Percentiles rank a stretch among this genome's conserved stretches.
phyloP scores from a whole-genome alignment of 352 stramenopile genomes.

The Pythium pyrilobum region DNA sequence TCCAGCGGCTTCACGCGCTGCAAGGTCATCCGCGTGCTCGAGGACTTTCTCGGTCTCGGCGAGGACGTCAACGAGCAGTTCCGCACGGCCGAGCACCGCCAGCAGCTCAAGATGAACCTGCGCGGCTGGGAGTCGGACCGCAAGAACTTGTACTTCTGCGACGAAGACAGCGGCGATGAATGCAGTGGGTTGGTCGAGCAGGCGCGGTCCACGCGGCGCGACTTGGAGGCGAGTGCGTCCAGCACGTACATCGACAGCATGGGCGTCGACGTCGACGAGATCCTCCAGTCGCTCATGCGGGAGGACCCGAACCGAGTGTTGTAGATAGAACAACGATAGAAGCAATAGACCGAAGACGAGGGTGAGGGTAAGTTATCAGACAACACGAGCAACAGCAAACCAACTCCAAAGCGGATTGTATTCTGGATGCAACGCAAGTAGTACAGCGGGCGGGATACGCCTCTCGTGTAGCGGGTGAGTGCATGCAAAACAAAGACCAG shows the following conservation, averaged over 20 bases:
- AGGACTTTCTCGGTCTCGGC: slow-evolving; percentile 23
- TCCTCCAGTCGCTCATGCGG: slow-evolving; percentile 1
- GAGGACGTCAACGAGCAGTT: slow-evolving; percentile 17
- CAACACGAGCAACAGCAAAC: background rate
- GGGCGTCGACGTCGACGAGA: slow-evolving; percentile 11
- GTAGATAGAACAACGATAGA: background rate
- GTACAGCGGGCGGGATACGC: no score
- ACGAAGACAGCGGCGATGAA: slow-evolving; percentile 2
- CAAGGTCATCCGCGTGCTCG: slow-evolving; percentile 20
- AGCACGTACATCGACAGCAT: slow-evolving; percentile 6
- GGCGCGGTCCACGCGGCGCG: background rate
- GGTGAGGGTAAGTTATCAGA: no score
- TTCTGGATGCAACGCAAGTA: slow-evolving; percentile 13
- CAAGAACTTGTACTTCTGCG: slow-evolving; percentile 26
- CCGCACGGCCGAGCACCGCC: background rate
- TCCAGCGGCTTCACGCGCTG: slow-evolving; percentile 12
- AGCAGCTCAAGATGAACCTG: slow-evolving; percentile 21
- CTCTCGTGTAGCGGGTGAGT: background rate
- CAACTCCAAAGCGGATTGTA: slow-evolving; percentile 18
- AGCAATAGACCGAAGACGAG: no score
- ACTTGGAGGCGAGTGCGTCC: background rate
- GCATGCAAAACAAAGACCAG: slow-evolving; percentile 15
- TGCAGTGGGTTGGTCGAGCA: background rate
- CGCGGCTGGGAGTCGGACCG: slow-evolving; percentile 25
- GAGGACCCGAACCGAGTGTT: background rate